Base-by-base conservation (phyloP, 768 basidiomycete genomes). In the Trametes coccinea region DNA sequence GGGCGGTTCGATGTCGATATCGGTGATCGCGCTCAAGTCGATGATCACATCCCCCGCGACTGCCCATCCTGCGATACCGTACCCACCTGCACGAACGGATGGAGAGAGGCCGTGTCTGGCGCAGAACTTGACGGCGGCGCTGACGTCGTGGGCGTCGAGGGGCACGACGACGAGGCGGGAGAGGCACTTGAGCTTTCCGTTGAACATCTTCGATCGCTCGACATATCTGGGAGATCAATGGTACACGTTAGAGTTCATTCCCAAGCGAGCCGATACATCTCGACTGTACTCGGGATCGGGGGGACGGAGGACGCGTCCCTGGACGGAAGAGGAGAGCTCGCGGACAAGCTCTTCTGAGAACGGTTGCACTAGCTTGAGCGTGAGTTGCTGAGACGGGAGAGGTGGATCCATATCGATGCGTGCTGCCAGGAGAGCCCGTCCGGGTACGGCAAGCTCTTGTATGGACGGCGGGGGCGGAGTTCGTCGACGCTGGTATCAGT, bases 21-120 rank as follows among this genome's bases (percentile, higher is more conserved):
- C 86, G 54, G 79, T 78, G 52, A 97, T 76, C 66, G 80, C 83
- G 68, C 80, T 83, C 50, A 96, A 75, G 75, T 96, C 95, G 66
- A 95, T 74, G 69, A 96, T 86, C 59, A 96, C 78, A 68, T 95
- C 89, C 40, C 95, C 95, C 14, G 86, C 86, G 56, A 95, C 84
- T 49, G 92, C 85, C 90, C 93, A 93, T 1, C 93, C 94, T 9
- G 88, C 92, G 1, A 91, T 95, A 5, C 93, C 95, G 70, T 90
- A 95, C 0, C 95, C 95, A 29, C 95, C 95, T 1, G 92, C 90
- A 71, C 93, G 94, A 67, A 94, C 82, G 8, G 92, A 93, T 5
- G 89, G 83, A 9, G 88, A 85, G 2, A 95, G 76, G 0, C 75
- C 75, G 69, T 93, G 80, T 56, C 84, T 83, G n/a, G 71, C 74